Base-by-base conservation (phyloP, 768 basidiomycete genomes). In the Boletus edulis region DNA sequence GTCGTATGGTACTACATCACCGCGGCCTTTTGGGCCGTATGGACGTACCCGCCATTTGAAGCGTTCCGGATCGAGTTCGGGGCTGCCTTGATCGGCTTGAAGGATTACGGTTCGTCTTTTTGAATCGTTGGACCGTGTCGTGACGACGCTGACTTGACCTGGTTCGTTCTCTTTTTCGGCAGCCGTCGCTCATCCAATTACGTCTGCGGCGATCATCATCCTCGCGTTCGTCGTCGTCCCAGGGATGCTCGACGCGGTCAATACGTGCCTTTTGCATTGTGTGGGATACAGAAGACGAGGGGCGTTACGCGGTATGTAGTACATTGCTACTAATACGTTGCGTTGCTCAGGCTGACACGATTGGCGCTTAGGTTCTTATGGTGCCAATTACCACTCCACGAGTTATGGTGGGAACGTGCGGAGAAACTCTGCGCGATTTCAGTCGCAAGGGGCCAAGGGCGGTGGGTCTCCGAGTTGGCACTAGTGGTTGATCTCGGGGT, bases 11-110 rank as follows among this genome's bases (percentile, higher is more conserved):
- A 45, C 55, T 42, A 22, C 39, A 2, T 63, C 29, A 38, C 37
- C 41, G 27, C 55, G 3, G 55, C 34, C 1, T 68, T 44, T 22
- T 49, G 13, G 56, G 34, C n/a, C 12, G 52, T 40, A 0, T 68
- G 65, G 63, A 56, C 60, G 0, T 65, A 44, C 18, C 65, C 66
- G 0, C 65, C 65, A 4, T 63, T 66, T 29, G 63, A 67, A 27
- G 13, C 52, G 27, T 65, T 65, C 20, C 55, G 66, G 13, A 52
- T 55, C 48, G 63, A 51, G 15, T 41, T 66, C 5, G 32, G 24
- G 1, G 52, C 54, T 0, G 57, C 55, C 41, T 24, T 65, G 32
- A 50, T 56, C 17, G 50, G 13, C 37, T 20, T 60, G 49, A 20
- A 11, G 42, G 44, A 55, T 5, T 62, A 62, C 13, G 57, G 66